Conservation (phyloP, 495 filamentous ascomycete genomes). For the Aspergillus bridgeri region DNA sequence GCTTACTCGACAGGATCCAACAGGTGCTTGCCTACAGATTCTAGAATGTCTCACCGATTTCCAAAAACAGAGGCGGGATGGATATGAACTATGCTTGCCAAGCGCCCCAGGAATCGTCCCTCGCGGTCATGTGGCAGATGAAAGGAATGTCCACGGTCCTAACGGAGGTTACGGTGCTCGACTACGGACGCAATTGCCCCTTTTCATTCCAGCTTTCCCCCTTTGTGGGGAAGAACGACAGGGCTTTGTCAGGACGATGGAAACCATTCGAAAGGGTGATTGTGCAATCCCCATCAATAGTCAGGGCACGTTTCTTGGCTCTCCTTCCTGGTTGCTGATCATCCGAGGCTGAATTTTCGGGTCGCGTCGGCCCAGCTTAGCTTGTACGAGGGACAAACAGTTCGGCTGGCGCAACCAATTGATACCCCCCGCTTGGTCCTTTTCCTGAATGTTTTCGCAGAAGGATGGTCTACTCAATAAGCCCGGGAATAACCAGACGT, state of each 20-base stretch:
- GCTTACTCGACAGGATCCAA: background rate
- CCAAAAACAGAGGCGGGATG: background rate
- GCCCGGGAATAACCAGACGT: background rate
- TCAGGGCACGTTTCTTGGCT: constrained; percentile 25
- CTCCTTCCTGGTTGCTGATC: constrained; percentile 38
- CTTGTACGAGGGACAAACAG: constrained; percentile 22
- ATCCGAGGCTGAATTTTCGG: constrained; percentile 37
- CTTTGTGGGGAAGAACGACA: background rate
- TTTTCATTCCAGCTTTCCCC: background rate
- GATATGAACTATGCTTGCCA: background rate
- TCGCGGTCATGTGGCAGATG: background rate
- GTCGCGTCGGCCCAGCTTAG: constrained; percentile 24
- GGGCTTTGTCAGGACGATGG: background rate
- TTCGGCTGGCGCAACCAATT: constrained; percentile 6
- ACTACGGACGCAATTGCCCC: background rate
- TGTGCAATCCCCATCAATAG: constrained; percentile 12
- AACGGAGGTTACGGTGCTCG: background rate
- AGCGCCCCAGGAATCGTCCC: background rate
- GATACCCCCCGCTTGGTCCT: constrained; percentile 1
- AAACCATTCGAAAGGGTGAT: background rate
- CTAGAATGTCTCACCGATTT: background rate
- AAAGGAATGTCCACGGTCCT: background rate
- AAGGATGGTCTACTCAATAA: background rate
- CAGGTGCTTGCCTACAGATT: background rate
- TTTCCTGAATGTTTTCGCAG: background rate